Percentiles rank a stretch among this genome's conserved stretches.
Evolutionary conservation across 2,329 filamentous ascomycete species (phyloP).

Genomic region (Knufia fluminis): DNA sequence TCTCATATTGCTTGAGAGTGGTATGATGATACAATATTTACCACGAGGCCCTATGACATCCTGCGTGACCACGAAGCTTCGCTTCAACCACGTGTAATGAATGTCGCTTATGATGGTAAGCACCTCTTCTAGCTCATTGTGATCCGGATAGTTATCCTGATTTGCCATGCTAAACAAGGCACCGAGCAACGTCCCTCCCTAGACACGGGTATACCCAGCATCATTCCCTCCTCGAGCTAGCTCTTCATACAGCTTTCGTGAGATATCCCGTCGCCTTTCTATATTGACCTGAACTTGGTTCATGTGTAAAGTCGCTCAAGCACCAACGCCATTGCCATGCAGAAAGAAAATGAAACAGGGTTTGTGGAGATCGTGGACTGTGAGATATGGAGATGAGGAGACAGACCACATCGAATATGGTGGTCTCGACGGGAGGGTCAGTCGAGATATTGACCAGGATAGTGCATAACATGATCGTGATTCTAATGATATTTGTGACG

Average conservation of each 20-base stretch:
- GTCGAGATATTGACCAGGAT: no score
- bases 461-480: neutral
- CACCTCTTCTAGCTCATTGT: neutral
- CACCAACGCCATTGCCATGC: constrained; percentile 8
- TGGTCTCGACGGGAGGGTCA: neutral
- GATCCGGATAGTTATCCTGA: neutral
- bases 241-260: neutral
- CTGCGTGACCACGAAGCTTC: neutral
- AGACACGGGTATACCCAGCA: neutral
- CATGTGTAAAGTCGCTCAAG: neutral
- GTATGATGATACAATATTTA: constrained; percentile 8
- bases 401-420: neutral
- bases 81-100: neutral
- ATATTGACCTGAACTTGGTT: neutral
- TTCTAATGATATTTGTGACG: no score
- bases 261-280: neutral
- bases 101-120: neutral
- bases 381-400: neutral
- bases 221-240: neutral
- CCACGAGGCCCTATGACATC: neutral
- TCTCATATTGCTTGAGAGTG: neutral
- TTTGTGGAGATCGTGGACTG: constrained; percentile 5
- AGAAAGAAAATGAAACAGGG: neutral
- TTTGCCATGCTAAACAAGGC: neutral
- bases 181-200: neutral